Conservation (phyloP, 2,329 filamentous ascomycete species). For the Emergomyces pasteurianus region DNA sequence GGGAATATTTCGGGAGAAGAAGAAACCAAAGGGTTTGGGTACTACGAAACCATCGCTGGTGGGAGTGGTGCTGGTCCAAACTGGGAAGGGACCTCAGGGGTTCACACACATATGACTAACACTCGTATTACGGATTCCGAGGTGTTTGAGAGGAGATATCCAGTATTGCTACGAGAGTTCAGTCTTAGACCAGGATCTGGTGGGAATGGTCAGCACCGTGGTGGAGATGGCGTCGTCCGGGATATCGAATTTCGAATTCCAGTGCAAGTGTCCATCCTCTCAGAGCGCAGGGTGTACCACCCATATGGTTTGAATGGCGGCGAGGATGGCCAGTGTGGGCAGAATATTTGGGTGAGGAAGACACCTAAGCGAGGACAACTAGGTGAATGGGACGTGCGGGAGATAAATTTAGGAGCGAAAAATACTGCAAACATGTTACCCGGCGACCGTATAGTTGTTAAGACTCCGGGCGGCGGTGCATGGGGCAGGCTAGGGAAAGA, state of each 20-base stretch:
- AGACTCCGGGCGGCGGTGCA: conserved; percentile 28
- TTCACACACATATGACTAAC: conserved; percentile 82
- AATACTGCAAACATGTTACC: conserved; percentile 22
- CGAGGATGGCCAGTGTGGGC: conserved; percentile 60
- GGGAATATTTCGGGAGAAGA: conserved; percentile 48
- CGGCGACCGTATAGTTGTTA: conserved; percentile 28
- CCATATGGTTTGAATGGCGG: conserved; percentile 75
- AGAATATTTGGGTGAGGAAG: conserved; percentile 73
- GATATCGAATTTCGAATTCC: conserved; percentile 74
- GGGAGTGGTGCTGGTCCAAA: conserved; percentile 60
- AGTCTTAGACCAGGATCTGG: conserved; percentile 50
- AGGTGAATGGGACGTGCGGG: conserved; percentile 14
- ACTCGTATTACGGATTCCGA: conserved; percentile 73
- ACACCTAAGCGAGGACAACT: conserved; percentile 38
- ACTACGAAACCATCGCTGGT: conserved; percentile 74
- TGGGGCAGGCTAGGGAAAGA: conserved; percentile 40
- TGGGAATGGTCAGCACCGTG: conserved; percentile 52
- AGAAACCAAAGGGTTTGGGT: conserved; percentile 54
- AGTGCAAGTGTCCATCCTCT: conserved; percentile 64
- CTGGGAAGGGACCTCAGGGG: conserved; percentile 62
- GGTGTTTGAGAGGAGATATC: conserved; percentile 65
- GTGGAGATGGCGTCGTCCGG: conserved; percentile 65
- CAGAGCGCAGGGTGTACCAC: conserved; percentile 57
- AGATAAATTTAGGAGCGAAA: conserved; percentile 21
- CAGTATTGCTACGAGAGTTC: conserved; percentile 61